Evolutionary conservation across 202 grass and related monocot genomes (phyloP), one percentile per base, ranked within the genome.

Genomic region (Hordeum pubiflorum): DNA sequence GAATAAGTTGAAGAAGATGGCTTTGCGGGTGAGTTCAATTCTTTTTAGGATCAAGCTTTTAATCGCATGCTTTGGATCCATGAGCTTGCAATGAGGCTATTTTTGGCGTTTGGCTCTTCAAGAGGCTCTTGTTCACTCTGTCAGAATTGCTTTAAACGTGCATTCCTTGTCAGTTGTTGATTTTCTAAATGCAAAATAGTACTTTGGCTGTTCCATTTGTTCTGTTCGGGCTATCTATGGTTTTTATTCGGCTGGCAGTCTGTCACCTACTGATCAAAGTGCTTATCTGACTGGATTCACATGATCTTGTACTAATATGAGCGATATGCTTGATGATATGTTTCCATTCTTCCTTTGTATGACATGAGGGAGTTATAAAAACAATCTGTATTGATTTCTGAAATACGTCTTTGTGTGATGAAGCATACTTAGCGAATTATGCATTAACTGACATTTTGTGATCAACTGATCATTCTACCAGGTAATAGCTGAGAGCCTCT

Each of bases 1-100:
- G 94, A 97, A 97, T 60, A 97, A 97, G 44, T 81, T 97, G 75
- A 97, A 97, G 83, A 97, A 97, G 79, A 97, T 97, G 94, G 94
- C 94, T 83, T 89, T 97, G 60, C 77, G 87, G 83, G 94, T 97
- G 83, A 63, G 85, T 76, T 39, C 55, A 36, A 73, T 79, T 66
- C 57, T 79, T 88, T 65, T 54, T 83, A 65, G 6, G 63, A 48
- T 13, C n/a, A 75, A 57, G 65, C 55, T 38, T 34, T 63, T 62
- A 23, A n/a, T 73, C 74, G 20, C 40, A 14, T 54, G 31, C 12
- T 34, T 71, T 76, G 82, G 66, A 27, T 76, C 32, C n/a, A 64
- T 33, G 48, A 55, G 13, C 9, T 39, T 56, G 56, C 4, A 17
- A 10, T n/a, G 40, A 85, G 58, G 41, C 60, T 13, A 68, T 69